phyloP scores from a whole-genome alignment of 2,329 filamentous ascomycete genomes.

The Gaeumannomyces sp. region DNA sequence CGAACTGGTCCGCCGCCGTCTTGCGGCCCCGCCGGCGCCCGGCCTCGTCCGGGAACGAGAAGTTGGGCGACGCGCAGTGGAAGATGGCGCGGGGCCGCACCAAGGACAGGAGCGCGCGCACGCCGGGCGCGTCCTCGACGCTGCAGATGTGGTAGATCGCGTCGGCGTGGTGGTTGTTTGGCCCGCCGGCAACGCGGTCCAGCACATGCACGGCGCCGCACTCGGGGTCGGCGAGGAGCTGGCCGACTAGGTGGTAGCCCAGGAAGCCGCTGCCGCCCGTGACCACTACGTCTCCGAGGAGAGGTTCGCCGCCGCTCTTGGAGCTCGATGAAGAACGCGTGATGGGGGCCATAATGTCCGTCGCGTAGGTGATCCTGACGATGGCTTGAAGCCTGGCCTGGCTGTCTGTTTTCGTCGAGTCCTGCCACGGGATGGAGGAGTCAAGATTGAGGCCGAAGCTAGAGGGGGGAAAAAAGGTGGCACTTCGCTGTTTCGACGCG shows the following conservation, averaged over 20 bases:
- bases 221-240: slow-evolving; percentile 19
- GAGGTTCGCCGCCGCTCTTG: background rate
- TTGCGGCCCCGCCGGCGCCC: background rate
- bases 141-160: slow-evolving; percentile 22
- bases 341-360: too few relatives aligned
- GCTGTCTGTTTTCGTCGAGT: too few relatives aligned
- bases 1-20: slow-evolving; percentile 16
- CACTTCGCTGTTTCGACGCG: too few relatives aligned
- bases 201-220: slow-evolving; percentile 22
- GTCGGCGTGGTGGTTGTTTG: slow-evolving; percentile 19
- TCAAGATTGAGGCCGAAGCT: too few relatives aligned
- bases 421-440: too few relatives aligned
- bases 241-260: slow-evolving; percentile 25
- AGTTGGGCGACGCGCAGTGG: slow-evolving; percentile 26
- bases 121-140: slow-evolving; percentile 18
- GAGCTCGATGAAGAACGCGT: background rate
- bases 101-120: slow-evolving; percentile 18
- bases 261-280: slow-evolving; percentile 29
- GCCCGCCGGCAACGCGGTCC: slow-evolving; percentile 17
- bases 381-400: too few relatives aligned
- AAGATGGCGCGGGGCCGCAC: slow-evolving; percentile 25
- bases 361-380: too few relatives aligned
- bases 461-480: too few relatives aligned
- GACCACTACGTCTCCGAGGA: slow-evolving; percentile 19
- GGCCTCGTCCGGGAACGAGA: slow-evolving; percentile 16